Evolutionary conservation across 169 alveolate species (phyloP).

Genomic region (Cyclospora cayetanensis): DNA sequence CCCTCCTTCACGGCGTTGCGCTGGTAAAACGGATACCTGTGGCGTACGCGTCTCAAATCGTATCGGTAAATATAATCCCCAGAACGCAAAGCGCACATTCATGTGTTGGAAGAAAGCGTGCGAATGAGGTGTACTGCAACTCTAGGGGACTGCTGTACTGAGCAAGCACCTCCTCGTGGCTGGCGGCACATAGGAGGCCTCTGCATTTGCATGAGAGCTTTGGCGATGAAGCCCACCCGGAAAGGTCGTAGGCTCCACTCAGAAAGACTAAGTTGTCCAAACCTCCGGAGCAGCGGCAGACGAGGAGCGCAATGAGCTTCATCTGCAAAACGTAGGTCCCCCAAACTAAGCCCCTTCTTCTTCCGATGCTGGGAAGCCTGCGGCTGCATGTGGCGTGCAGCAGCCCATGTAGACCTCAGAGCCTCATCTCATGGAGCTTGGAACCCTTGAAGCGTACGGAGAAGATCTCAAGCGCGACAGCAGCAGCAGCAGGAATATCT

Average conservation of each 20-base stretch:
- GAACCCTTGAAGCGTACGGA: too few species aligned
- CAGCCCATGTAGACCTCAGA: background rate
- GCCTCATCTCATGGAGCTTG: background rate
- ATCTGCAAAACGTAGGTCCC: background rate
- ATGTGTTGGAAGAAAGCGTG: background rate
- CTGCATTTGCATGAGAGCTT: background rate
- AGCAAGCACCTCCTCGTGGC: background rate
- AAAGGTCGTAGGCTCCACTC: constrained; percentile 9
- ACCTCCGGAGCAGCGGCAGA: background rate
- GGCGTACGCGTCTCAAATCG: background rate
- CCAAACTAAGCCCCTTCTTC: background rate
- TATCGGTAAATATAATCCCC: background rate
- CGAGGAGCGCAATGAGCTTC: constrained; percentile 24
- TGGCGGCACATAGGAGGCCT: background rate
- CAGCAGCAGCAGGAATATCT: too few species aligned
- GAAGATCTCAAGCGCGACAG: too few species aligned
- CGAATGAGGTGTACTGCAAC: background rate
- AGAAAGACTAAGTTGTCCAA: constrained; percentile 2
- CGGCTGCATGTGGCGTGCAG: background rate
- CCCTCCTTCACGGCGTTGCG: constrained; percentile 24
- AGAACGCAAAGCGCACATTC: background rate
- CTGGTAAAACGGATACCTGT: constrained; percentile 48
- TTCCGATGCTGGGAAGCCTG: background rate
- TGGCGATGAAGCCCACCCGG: background rate
- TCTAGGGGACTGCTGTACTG: background rate